Conservation (phyloP, 2,329 filamentous ascomycete genomes). For the Colletotrichum chrysophilum region DNA sequence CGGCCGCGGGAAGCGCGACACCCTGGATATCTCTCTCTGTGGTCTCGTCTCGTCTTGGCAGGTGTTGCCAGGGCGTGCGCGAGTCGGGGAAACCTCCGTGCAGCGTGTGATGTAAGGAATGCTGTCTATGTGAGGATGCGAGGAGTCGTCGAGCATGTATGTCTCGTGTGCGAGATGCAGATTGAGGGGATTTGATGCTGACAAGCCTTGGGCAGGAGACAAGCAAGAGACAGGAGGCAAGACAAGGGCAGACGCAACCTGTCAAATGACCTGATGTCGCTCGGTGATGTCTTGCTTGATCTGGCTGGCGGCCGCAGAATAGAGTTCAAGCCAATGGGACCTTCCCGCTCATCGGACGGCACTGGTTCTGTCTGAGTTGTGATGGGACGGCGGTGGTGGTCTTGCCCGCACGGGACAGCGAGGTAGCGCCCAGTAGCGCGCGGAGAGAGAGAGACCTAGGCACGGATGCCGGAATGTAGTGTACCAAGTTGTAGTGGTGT, state of each 20-base stretch:
- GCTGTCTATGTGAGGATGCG: background rate
- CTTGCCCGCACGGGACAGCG: background rate
- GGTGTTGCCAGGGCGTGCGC: background rate
- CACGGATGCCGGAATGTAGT: background rate
- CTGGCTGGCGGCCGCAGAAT: constrained; percentile 5
- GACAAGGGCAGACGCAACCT: constrained; percentile 4
- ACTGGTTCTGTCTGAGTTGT: background rate
- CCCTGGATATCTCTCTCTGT: background rate
- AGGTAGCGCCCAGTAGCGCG: background rate
- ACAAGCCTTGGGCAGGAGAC: background rate
- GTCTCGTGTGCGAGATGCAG: background rate
- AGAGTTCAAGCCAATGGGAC: constrained; percentile 19
- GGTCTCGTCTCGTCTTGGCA: background rate
- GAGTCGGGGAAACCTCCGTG: background rate
- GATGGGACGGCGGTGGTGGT: background rate
- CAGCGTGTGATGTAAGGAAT: background rate
- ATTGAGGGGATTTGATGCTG: background rate
- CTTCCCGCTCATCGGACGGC: constrained; percentile 10
- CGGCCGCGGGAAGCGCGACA: background rate
- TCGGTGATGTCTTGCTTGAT: constrained; percentile 11
- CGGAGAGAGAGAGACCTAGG: background rate
- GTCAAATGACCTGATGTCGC: constrained; percentile 17
- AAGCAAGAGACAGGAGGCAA: background rate
- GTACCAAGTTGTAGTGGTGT: background rate
- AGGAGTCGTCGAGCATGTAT: background rate